Evolutionary conservation across 2,329 filamentous ascomycete genomes (phyloP).

Genomic region (Chaetomium olivaceum): DNA sequence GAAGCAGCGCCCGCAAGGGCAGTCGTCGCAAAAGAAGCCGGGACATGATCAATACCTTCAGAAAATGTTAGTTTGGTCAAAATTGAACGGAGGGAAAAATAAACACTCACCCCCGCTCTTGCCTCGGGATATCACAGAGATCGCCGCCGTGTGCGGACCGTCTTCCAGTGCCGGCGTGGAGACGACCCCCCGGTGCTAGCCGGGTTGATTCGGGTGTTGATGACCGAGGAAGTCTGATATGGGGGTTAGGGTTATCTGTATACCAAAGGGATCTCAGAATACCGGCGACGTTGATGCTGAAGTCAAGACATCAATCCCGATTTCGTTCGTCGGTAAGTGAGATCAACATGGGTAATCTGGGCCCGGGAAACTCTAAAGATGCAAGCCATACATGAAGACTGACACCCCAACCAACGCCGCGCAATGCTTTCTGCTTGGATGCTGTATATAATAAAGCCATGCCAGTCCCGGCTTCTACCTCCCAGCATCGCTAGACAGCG

Average conservation of each 20-base stretch:
- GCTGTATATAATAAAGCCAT: neutral
- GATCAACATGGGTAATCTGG: neutral
- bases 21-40: conserved; percentile 27
- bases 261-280: neutral
- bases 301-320: neutral
- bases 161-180: conserved; percentile 8
- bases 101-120: neutral
- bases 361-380: neutral
- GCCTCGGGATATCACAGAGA: conserved; percentile 9
- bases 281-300: too few relatives aligned
- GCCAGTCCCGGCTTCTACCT: conserved; percentile 6
- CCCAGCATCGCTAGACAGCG: conserved; percentile 38
- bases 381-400: neutral
- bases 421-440: conserved; percentile 1
- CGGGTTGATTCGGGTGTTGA: conserved; percentile 13
- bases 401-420: conserved; percentile 9
- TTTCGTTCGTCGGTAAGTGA: neutral
- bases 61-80: neutral
- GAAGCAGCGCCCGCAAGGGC: conserved; percentile 16
- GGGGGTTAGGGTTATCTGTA: conserved; percentile 23
- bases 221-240: conserved; percentile 10
- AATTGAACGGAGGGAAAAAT: neutral
- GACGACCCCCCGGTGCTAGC: conserved; percentile 17
- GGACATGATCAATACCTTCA: conserved; percentile 26
- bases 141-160: conserved; percentile 9